Conservation (phyloP, 805 yeast genomes). For the Kurtzmaniella cleridarum region DNA sequence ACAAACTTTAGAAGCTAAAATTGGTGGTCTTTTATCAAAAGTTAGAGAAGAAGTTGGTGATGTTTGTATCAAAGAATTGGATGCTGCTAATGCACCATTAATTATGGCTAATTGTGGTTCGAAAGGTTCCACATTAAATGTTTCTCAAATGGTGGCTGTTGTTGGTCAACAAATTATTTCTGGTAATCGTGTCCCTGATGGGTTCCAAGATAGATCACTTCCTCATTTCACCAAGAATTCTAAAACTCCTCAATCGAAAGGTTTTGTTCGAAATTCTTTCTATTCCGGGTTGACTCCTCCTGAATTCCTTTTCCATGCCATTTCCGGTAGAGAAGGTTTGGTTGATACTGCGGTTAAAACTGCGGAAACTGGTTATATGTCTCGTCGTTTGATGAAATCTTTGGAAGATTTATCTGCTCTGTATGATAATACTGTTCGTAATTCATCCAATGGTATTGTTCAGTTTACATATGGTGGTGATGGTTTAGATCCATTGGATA, state of each 20-base stretch:
- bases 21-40: constrained; percentile 91
- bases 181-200: constrained; percentile 99
- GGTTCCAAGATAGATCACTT: constrained; percentile 97
- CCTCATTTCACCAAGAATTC: constrained; percentile 97
- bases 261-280: constrained; percentile 95
- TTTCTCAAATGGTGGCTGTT: constrained; percentile 99
- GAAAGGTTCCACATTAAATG: constrained; percentile 95
- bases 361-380: constrained; percentile 98
- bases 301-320: constrained; percentile 96
- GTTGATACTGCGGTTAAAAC: constrained; percentile 99
- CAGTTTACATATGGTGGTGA: constrained; percentile 99
- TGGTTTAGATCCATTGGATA: constrained; percentile 94
- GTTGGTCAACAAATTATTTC: constrained; percentile 98
- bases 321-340: constrained; percentile 98
- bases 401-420: constrained; percentile 91
- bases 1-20: constrained; percentile 95
- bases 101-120: constrained; percentile 99
- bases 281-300: constrained; percentile 93
- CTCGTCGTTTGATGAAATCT: constrained; percentile 96
- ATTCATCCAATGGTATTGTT: constrained; percentile 92
- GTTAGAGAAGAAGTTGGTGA: constrained; percentile 99
- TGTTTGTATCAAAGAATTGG: constrained; percentile 89
- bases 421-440: constrained; percentile 92
- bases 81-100: constrained; percentile 86
- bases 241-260: constrained; percentile 95